These are phyloP conservation scores for Acer yangbiense DNA, from an alignment of 345 rosid genomes.

Conservation along the genomic window DNA sequence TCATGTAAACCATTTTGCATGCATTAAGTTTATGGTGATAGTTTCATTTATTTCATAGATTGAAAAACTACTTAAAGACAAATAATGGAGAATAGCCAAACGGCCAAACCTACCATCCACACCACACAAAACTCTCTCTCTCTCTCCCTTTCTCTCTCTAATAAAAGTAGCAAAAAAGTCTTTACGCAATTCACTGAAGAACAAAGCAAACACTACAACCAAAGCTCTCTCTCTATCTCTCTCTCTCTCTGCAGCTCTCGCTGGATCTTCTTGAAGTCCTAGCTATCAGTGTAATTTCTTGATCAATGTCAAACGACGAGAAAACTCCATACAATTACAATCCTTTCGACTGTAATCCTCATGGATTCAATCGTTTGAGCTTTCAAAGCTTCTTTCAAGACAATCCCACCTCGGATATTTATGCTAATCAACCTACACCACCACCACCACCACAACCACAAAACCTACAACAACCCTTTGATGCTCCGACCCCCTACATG, in stretches of 20 bases:
- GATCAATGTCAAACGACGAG: constrained; percentile 38
- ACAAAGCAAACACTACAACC: constrained; percentile 8
- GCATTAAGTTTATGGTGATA: not conserved
- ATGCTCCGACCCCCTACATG: constrained; percentile 24
- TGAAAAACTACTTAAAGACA: constrained; percentile 1
- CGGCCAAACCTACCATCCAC: constrained; percentile 17
- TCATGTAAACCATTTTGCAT: not conserved
- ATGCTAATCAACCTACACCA: constrained; percentile 14
- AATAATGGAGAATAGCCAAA: constrained; percentile 9
- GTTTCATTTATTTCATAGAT: not conserved
- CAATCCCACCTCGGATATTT: constrained; percentile 11
- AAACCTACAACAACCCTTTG: constrained; percentile 12
- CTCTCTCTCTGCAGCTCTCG: not conserved
- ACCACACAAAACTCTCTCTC: constrained; percentile 9
- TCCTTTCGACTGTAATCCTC: constrained; percentile 32
- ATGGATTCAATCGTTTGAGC: constrained; percentile 18
- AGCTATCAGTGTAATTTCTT: constrained; percentile 1
- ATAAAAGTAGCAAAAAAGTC: constrained; percentile 6
- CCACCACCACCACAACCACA: not conserved
- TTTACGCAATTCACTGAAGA: not conserved
- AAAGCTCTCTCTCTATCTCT: constrained; percentile 6
- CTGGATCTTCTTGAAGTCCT: constrained; percentile 6
- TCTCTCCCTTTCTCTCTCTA: constrained; percentile 7
- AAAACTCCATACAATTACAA: constrained; percentile 25
- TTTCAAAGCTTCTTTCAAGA: constrained; percentile 28